phyloP scores from a whole-genome alignment of 1,139 yeast genomes.

The Pichia sp. region DNA sequence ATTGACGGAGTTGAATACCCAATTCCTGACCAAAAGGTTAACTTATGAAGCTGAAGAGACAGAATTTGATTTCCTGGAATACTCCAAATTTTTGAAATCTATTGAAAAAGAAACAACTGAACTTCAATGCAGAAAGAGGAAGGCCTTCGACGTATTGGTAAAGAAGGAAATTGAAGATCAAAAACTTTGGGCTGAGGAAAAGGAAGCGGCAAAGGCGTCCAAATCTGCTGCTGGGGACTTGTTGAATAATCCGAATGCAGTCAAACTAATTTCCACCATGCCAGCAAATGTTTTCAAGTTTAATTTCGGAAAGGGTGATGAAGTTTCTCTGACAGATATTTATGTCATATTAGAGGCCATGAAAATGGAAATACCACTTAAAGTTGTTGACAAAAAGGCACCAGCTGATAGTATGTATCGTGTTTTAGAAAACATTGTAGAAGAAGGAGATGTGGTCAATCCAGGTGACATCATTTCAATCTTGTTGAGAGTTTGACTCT shows the following conservation, averaged over 20 bases:
- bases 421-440: slow-evolving; percentile 30
- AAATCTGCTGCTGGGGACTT: slow-evolving; percentile 22
- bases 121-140: slow-evolving; percentile 24
- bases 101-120: slow-evolving; percentile 29
- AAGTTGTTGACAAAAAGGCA: slow-evolving; percentile 26
- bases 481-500: background rate
- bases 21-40: slow-evolving; percentile 32
- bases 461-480: slow-evolving; percentile 31
- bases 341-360: slow-evolving; percentile 40
- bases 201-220: slow-evolving; percentile 26
- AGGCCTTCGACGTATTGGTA: slow-evolving; percentile 26
- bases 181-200: slow-evolving; percentile 32
- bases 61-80: slow-evolving; percentile 33
- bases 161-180: slow-evolving; percentile 29
- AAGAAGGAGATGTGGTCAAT: slow-evolving; percentile 35
- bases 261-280: slow-evolving; percentile 31
- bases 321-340: slow-evolving; percentile 33
- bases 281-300: slow-evolving; percentile 35
- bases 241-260: slow-evolving; percentile 30
- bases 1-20: slow-evolving; percentile 29
- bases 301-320: slow-evolving; percentile 33
- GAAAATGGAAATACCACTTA: slow-evolving; percentile 44
- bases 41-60: slow-evolving; percentile 27
- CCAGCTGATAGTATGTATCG: slow-evolving; percentile 22
- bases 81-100: slow-evolving; percentile 29